These are phyloP conservation scores for Alternaria tenuissima DNA, from an alignment of 2,329 filamentous ascomycete species.

Conservation along the genomic window DNA sequence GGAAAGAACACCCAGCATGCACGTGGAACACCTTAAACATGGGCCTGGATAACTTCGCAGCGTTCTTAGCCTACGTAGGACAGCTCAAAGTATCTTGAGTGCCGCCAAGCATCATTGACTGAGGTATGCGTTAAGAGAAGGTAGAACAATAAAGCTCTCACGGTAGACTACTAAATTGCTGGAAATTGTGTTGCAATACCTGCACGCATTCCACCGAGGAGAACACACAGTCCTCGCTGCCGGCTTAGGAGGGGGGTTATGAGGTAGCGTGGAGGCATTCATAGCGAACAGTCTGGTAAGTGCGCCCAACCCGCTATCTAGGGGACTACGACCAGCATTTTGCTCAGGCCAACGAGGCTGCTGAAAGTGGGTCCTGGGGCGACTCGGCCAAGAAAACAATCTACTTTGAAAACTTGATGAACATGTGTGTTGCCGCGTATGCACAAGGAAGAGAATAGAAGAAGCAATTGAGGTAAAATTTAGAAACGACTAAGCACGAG, in stretches of 20 bases:
- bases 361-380: not conserved
- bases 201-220: not conserved
- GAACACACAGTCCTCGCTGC: not conserved
- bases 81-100: not conserved
- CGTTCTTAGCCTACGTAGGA: not conserved
- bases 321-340: not conserved
- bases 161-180: not conserved
- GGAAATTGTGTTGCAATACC: not conserved
- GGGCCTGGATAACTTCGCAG: not conserved
- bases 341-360: not conserved
- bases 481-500: not conserved
- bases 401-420: not conserved
- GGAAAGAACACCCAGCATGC: not conserved
- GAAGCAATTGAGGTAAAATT: not conserved
- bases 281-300: not conserved
- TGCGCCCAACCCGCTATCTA: not conserved
- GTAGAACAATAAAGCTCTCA: not conserved
- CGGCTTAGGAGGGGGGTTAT: not conserved
- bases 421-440: not conserved
- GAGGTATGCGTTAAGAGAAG: not conserved
- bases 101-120: not conserved
- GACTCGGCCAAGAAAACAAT: not conserved
- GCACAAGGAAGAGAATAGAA: not conserved
- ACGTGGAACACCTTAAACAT: not conserved
- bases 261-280: conserved; percentile 1